phyloP scores from a whole-genome alignment of 2,329 filamentous ascomycete genomes.

The Epichloe typhina region DNA sequence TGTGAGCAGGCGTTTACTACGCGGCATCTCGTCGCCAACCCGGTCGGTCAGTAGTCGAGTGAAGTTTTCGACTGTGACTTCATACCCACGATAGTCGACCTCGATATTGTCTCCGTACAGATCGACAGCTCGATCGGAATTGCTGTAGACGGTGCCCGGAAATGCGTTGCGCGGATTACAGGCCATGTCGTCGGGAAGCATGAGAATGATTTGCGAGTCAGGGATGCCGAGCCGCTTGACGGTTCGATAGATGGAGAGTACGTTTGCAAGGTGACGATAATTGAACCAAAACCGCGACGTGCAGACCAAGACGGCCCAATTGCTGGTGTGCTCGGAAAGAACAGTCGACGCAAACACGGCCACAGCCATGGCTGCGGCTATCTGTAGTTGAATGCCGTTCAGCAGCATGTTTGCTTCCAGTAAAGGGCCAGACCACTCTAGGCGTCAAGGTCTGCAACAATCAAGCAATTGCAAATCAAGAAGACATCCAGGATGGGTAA shows the following conservation, averaged over 20 bases:
- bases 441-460: neutral
- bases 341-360: constrained; percentile 32
- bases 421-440: too few relatives aligned
- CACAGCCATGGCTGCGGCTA: constrained; percentile 32
- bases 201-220: constrained; percentile 97
- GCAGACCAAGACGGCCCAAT: constrained; percentile 97
- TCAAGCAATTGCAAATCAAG: neutral
- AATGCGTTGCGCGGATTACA: constrained; percentile 98
- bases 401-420: constrained; percentile 30
- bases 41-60: constrained; percentile 90
- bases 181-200: constrained; percentile 99
- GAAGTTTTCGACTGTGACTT: constrained; percentile 98
- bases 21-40: constrained; percentile 84
- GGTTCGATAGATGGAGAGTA: constrained; percentile 91
- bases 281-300: constrained; percentile 99
- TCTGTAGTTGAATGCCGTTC: constrained; percentile 28
- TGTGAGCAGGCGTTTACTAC: constrained; percentile 85
- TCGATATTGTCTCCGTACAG: constrained; percentile 98
- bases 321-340: constrained; percentile 77
- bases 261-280: constrained; percentile 95
- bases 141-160: constrained; percentile 95
- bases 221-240: constrained; percentile 96
- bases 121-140: constrained; percentile 88
- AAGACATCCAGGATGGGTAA: neutral
- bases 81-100: constrained; percentile 95